Conservation (phyloP, 2,329 filamentous ascomycete species). For the Pestalotiopsis sp. region DNA sequence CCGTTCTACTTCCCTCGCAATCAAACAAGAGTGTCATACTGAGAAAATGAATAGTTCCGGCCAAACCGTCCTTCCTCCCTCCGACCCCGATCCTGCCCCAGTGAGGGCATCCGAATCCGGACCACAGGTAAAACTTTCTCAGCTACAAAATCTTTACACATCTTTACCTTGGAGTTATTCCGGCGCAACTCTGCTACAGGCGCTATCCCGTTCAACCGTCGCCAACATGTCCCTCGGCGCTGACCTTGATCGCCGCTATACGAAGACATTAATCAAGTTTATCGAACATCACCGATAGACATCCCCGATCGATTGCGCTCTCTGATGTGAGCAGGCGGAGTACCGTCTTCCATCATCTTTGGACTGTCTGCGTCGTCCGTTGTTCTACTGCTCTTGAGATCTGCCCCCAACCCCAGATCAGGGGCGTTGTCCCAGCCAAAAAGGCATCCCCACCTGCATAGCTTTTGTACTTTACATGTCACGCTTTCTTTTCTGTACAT, state of each 20-base stretch:
- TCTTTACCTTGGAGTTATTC: not conserved
- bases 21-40: not conserved
- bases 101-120: not conserved
- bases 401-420: not conserved
- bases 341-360: not conserved
- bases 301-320: not conserved
- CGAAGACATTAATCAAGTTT: not conserved
- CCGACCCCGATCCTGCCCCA: slow-evolving; percentile 8
- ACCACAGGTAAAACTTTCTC: slow-evolving; percentile 2
- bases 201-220: not conserved
- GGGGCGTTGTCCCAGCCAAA: too few relatives aligned
- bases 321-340: not conserved
- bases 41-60: slow-evolving; percentile 3
- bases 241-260: not conserved
- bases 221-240: not conserved
- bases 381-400: not conserved
- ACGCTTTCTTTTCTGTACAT: not conserved
- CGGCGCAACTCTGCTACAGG: not conserved
- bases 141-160: not conserved
- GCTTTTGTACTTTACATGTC: too few relatives aligned
- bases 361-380: not conserved
- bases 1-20: not conserved
- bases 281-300: not conserved
- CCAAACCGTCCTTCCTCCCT: slow-evolving; percentile 8
- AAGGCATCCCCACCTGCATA: too few relatives aligned